Conservation (phyloP, 805 yeast genomes). For the Wickerhamomyces chaumierensis region DNA sequence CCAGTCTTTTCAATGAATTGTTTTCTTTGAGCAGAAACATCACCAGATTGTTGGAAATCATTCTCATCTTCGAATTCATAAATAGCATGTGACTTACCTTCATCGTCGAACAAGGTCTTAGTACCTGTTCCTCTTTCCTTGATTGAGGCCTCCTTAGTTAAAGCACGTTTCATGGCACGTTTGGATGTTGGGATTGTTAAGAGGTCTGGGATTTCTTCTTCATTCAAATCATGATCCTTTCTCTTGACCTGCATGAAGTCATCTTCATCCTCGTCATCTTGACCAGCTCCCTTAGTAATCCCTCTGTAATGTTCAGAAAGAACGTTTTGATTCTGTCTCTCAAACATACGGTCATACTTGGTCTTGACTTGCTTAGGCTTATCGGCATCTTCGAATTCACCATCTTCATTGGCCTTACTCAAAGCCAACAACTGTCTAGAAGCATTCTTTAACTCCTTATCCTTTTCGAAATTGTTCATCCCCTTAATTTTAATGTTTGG, state of each 20-base stretch:
- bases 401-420: conserved; percentile 50
- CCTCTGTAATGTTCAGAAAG: conserved; percentile 80
- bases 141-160: conserved; percentile 69
- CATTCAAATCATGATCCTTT: conserved; percentile 57
- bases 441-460: conserved; percentile 70
- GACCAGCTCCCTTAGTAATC: conserved; percentile 41
- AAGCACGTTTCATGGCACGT: conserved; percentile 73
- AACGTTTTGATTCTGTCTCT: conserved; percentile 85
- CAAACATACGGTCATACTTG: conserved; percentile 91
- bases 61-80: conserved; percentile 88
- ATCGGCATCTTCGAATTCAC: conserved; percentile 31
- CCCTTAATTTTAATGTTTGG: conserved; percentile 78
- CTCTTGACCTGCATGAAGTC: conserved; percentile 80
- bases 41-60: conserved; percentile 64
- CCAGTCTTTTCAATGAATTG: conserved; percentile 59
- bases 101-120: conserved; percentile 84
- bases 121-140: conserved; percentile 57
- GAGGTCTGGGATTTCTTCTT: conserved; percentile 48
- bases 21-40: conserved; percentile 55
- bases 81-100: conserved; percentile 82
- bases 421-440: conserved; percentile 59
- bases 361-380: conserved; percentile 50
- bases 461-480: conserved; percentile 24
- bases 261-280: conserved; percentile 42
- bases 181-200: conserved; percentile 61